Conservation (phyloP, 331 rosid genomes). For the Quercus tomentella region DNA sequence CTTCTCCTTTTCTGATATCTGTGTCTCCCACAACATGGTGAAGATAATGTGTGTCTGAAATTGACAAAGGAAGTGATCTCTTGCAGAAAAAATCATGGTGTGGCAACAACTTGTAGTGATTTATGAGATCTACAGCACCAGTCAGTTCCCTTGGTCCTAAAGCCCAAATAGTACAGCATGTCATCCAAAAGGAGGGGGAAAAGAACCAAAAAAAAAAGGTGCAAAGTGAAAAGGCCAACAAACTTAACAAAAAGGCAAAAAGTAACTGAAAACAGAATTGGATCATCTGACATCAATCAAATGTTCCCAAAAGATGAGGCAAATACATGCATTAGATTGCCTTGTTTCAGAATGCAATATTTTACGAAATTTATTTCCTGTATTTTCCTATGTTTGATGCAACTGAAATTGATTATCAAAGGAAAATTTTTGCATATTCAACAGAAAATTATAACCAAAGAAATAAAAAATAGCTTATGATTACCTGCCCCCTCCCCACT, state of each 20-base stretch:
- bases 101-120: conserved; percentile 77
- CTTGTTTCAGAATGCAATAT: no score
- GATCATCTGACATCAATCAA: neutral
- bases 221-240: neutral
- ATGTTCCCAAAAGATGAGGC: neutral
- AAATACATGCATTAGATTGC: neutral
- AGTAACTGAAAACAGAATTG: neutral
- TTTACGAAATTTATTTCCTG: no score
- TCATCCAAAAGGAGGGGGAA: neutral
- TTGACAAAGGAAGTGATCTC: conserved; percentile 80
- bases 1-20: conserved; percentile 96
- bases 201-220: neutral
- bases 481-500: no score
- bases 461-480: no score
- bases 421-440: no score
- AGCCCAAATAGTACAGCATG: neutral
- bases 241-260: neutral
- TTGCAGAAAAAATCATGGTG: conserved; percentile 97
- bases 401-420: no score
- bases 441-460: no score
- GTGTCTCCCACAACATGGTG: conserved; percentile 93
- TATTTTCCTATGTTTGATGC: no score
- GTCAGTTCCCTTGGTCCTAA: conserved; percentile 96
- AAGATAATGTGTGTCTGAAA: conserved; percentile 85
- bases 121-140: conserved; percentile 89